phyloP scores from a whole-genome alignment of 2,329 filamentous ascomycete genomes.

The Ophiocordyceps australis region DNA sequence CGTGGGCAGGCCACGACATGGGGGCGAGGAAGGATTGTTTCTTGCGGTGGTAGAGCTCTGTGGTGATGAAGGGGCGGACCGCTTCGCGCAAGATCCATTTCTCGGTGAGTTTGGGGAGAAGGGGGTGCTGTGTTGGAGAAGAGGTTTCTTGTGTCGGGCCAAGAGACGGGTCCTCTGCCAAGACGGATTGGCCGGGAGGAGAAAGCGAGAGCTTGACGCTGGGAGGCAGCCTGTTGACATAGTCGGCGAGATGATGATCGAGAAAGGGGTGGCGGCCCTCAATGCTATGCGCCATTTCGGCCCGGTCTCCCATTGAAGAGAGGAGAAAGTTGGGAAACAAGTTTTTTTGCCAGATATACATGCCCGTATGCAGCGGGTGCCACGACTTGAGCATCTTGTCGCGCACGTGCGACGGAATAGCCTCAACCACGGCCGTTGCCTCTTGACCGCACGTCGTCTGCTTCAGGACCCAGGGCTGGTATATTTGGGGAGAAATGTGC shows the following conservation, averaged over 20 bases:
- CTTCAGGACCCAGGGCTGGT: neutral
- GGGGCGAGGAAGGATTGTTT: conserved; percentile 33
- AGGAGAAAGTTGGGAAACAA: conserved; percentile 11
- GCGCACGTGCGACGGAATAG: neutral
- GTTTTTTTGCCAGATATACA: conserved; percentile 2
- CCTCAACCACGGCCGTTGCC: neutral
- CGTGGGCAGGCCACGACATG: conserved; percentile 16
- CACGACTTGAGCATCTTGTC: conserved; percentile 1
- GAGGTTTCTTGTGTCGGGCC: no score
- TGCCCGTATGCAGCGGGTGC: conserved; percentile 2
- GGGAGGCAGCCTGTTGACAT: conserved; percentile 3
- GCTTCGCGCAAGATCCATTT: conserved; percentile 34
- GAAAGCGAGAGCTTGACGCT: conserved; percentile 2
- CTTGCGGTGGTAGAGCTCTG: conserved; percentile 27
- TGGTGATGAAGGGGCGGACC: conserved; percentile 26
- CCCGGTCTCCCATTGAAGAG: conserved; percentile 12
- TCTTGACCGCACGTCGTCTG: no score
- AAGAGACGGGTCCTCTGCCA: conserved; percentile 1
- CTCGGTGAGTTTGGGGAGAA: conserved; percentile 15
- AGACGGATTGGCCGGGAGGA: neutral
- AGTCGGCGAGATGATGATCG: conserved; percentile 7
- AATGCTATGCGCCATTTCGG: conserved; percentile 17
- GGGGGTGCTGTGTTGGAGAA: conserved; percentile 2
- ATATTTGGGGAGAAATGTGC: neutral
- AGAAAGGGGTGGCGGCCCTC: conserved; percentile 17